Conservation (phyloP, 2,329 filamentous ascomycete species). For the Sporothrix protearum region DNA sequence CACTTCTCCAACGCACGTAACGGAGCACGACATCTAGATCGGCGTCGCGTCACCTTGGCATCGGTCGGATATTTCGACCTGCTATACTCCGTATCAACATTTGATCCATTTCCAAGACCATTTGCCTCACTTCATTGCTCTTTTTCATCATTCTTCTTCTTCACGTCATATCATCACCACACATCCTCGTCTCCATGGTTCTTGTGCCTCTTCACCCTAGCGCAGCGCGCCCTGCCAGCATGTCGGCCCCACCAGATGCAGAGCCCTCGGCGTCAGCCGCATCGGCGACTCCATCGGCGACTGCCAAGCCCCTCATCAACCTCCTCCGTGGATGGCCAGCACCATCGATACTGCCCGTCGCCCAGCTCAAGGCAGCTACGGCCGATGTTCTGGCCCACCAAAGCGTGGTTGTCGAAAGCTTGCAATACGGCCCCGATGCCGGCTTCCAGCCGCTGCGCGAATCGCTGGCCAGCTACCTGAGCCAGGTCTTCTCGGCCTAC, state of each 20-base stretch:
- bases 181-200: background rate
- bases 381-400: constrained; percentile 56
- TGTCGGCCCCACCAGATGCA: background rate
- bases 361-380: constrained; percentile 59
- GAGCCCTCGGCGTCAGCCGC: background rate
- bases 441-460: constrained; percentile 69
- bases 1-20: background rate
- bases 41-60: background rate
- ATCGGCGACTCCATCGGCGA: background rate
- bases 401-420: constrained; percentile 55
- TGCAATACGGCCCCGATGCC: constrained; percentile 75
- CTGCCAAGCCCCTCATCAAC: constrained; percentile 50
- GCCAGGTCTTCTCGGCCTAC: constrained; percentile 50
- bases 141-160: background rate
- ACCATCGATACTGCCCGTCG: constrained; percentile 59
- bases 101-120: background rate
- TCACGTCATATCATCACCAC: background rate
- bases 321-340: constrained; percentile 67
- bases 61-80: background rate
- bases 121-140: background rate
- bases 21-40: background rate
- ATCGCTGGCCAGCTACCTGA: constrained; percentile 68
- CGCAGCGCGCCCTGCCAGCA: background rate
- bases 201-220: background rate
- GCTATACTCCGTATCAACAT: background rate